phyloP scores from a whole-genome alignment of 306 rosid species.

The Arachis hypogaea region DNA sequence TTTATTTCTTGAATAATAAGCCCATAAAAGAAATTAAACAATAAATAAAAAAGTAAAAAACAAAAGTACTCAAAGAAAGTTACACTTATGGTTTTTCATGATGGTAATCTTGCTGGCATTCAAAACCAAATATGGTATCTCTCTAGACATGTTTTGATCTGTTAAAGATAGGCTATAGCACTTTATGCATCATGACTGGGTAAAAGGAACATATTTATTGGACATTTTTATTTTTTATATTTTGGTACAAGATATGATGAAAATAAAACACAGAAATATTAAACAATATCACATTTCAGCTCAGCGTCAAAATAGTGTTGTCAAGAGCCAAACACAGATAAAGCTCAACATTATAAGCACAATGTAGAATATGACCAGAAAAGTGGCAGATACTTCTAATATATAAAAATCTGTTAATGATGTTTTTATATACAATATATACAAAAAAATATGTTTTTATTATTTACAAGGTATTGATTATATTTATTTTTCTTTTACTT shows the following conservation, averaged over 20 bases:
- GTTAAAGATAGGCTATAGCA: not conserved
- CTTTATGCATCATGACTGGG: not conserved
- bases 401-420: too few species aligned
- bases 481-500: too few species aligned
- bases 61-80: not conserved
- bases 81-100: not conserved
- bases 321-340: too few species aligned
- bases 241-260: too few species aligned
- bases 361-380: too few species aligned
- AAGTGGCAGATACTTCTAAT: too few species aligned
- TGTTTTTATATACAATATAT: too few species aligned
- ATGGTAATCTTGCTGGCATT: constrained; percentile 16
- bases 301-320: too few species aligned
- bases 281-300: not conserved
- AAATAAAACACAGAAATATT: not conserved
- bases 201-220: not conserved
- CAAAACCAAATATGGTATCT: constrained; percentile 20
- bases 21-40: not conserved
- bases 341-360: too few species aligned
- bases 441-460: too few species aligned
- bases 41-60: too few species aligned
- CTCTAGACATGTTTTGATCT: not conserved
- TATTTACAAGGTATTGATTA: too few species aligned
- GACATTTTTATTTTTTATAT: not conserved
- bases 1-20: not conserved